Base-by-base conservation (phyloP, 495 filamentous ascomycete species). In the Hyaloscypha variabilis region DNA sequence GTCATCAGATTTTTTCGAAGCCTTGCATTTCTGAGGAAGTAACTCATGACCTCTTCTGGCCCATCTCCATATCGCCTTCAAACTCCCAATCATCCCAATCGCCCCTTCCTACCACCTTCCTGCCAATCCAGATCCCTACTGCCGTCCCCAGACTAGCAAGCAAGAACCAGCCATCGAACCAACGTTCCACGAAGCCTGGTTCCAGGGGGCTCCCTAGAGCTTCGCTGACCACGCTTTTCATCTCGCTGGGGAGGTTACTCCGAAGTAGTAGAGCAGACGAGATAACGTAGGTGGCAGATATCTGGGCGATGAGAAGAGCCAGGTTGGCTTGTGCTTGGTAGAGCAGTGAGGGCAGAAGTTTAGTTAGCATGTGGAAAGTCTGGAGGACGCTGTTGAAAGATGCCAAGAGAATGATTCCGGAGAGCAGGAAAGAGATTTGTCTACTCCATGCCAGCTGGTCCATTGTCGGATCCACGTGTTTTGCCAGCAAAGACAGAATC, bases 101-200 rank as follows among this genome's bases (percentile, higher is more conserved):
- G 2, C 61, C 66, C 14, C 53, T 62, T 70, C 60, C 69, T 1
- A 72, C 74, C 6, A 91, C 74, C 69, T 86, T 87, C 67, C 85
- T 81, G 1, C 89, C 88, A 13, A 91, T 70, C 81, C 88, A 88
- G 25, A 94, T 87, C 13, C 89, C 90, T 46, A 81, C 72, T 21
- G 81, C 86, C 19, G 91, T 93, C 19, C 81, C 71, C 0, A 75
- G 78, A 55, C 85, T 87, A 8, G 87, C 87, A 3, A 83, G 68
- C 28, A 93, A 74, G 69, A 94, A 95, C 87, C 91, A 91, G 25
- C 84, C 85, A 71, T 94, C 91, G 72, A 94, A 95, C 91, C 91
- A 94, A n/a, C 85, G 76, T 67, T 93, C 91, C n/a, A 91, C 89
- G 66, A 93, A 91, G 2, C 72, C 76, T 8, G 85, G 83, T 71